These are phyloP conservation scores for Cystobasidium ongulense DNA, from an alignment of 768 basidiomycete species.

Conservation along the genomic window DNA sequence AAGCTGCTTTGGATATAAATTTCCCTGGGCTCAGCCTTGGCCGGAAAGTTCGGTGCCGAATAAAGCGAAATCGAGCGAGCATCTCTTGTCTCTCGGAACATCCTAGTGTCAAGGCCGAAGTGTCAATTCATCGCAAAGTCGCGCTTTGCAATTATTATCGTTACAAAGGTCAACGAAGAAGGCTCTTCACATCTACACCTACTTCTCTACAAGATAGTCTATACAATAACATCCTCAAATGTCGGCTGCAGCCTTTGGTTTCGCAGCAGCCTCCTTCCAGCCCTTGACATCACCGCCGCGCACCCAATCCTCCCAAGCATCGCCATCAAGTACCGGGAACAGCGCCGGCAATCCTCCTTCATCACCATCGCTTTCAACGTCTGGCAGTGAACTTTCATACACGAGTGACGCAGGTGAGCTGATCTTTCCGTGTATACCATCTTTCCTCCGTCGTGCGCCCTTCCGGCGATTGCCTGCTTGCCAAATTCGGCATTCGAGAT, in stretches of 20 bases:
- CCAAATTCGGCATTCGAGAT: background rate
- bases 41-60: no score
- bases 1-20: no score
- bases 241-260: background rate
- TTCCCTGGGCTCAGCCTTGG: no score
- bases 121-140: no score
- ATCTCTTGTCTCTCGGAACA: no score
- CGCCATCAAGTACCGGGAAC: background rate
- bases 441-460: background rate
- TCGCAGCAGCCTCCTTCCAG: no score
- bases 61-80: no score
- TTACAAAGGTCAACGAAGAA: no score
- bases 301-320: background rate
- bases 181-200: background rate
- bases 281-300: background rate
- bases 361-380: slow-evolving; percentile 1
- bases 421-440: no score
- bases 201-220: background rate
- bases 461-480: background rate
- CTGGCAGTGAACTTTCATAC: slow-evolving; percentile 28
- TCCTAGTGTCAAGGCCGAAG: no score
- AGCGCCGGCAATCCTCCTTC: background rate
- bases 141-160: no score
- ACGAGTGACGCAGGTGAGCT: slow-evolving; percentile 25
- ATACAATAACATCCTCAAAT: background rate